Percentiles rank a stretch among this genome's conserved stretches.
Conservation (phyloP, 2,329 filamentous ascomycete species). For the Drechslerella dactyloides region DNA sequence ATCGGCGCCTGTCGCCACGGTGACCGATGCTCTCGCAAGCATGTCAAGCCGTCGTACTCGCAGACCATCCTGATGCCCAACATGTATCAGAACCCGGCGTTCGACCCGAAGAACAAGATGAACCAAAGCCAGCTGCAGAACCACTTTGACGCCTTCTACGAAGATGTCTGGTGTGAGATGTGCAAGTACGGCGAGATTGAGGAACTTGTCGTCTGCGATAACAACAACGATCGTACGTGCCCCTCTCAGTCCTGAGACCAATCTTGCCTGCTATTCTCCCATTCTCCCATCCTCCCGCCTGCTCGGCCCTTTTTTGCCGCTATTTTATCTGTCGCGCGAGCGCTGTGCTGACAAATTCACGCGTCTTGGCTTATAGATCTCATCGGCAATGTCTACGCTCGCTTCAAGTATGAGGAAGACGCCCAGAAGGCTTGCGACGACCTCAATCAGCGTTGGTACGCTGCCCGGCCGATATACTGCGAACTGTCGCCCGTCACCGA, state of each 20-base stretch:
- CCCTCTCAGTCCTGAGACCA: slow-evolving; percentile 29
- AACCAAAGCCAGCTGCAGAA: slow-evolving; percentile 95
- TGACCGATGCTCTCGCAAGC: slow-evolving; percentile 96
- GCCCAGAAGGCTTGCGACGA: slow-evolving; percentile 93
- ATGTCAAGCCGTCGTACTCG: slow-evolving; percentile 97
- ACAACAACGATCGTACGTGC: slow-evolving; percentile 91
- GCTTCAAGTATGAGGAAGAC: slow-evolving; percentile 99
- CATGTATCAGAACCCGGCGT: slow-evolving; percentile 98
- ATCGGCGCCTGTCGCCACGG: slow-evolving; percentile 98
- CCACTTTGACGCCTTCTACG: slow-evolving; percentile 99
- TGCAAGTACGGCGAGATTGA: slow-evolving; percentile 98
- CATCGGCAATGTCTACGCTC: slow-evolving; percentile 98
- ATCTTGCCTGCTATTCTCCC: background rate
- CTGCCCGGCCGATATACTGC: slow-evolving; percentile 95
- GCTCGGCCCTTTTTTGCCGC: too few species aligned
- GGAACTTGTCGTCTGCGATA: slow-evolving; percentile 98
- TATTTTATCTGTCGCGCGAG: background rate
- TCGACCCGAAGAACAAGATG: slow-evolving; percentile 97
- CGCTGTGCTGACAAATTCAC: slow-evolving; percentile 6
- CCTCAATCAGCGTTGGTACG: slow-evolving; percentile 95
- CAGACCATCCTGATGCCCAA: slow-evolving; percentile 98
- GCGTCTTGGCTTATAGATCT: slow-evolving; percentile 67
- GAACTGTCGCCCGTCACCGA: slow-evolving; percentile 96
- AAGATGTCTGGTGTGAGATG: slow-evolving; percentile 99
- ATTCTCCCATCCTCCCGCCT: background rate